phyloP scores from a whole-genome alignment of 257 asterid genomes.

The Solanum sejunctum region DNA sequence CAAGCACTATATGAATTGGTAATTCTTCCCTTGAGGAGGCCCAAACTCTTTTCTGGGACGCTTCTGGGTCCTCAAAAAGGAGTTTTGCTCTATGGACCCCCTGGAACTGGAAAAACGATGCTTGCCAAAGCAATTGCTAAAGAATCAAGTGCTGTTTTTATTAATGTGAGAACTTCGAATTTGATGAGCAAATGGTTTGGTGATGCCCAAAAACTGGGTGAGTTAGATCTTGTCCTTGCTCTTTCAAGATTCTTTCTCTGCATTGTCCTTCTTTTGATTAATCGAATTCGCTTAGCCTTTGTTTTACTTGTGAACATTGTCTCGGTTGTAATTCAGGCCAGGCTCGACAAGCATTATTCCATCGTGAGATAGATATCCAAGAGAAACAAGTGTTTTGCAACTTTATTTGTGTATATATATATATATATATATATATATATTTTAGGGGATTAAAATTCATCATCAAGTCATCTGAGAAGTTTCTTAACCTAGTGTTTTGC shows the following conservation, averaged over 20 bases:
- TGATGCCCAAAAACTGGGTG: conserved; percentile 94
- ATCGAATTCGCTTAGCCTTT: not conserved
- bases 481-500: not conserved
- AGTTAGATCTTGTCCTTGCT: not conserved
- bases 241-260: not conserved
- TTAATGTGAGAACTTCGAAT: conserved; percentile 71
- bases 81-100: conserved; percentile 88
- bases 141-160: conserved; percentile 90
- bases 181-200: conserved; percentile 99
- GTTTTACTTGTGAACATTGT: not conserved
- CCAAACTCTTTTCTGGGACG: conserved; percentile 84
- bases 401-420: not conserved
- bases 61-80: conserved; percentile 95
- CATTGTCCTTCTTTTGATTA: not conserved
- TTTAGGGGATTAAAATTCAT: not conserved
- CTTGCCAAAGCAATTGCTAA: conserved; percentile 98
- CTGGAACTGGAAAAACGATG: conserved; percentile 99
- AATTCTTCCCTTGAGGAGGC: conserved; percentile 80
- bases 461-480: not conserved
- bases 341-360: not conserved
- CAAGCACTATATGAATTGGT: conserved; percentile 68
- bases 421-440: not conserved
- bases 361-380: not conserved
- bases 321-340: not conserved
- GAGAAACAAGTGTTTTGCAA: not conserved